Conservation (phyloP, 1,284 basidiomycete species). For the Somion occarium region DNA sequence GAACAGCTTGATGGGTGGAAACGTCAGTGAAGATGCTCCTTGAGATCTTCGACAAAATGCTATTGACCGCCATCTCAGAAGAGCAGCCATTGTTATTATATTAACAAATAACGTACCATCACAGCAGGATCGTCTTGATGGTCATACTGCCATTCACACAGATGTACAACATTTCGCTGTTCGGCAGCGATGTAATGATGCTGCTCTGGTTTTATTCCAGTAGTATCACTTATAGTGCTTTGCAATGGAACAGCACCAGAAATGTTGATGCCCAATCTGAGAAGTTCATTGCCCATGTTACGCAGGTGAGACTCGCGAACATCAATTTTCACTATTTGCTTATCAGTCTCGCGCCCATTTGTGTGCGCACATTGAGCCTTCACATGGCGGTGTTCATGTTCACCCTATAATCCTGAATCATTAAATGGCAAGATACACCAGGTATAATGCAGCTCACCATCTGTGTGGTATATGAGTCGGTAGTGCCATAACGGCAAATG, state of each 20-base stretch:
- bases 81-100: neutral
- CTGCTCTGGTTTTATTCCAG: neutral
- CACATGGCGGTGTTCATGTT: conserved; percentile 6
- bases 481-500: conserved; percentile 19
- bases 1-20: neutral
- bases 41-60: neutral
- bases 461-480: conserved; percentile 21
- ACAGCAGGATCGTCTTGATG: neutral
- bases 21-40: neutral
- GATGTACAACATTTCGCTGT: neutral
- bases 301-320: neutral
- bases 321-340: neutral
- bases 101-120: neutral
- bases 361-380: neutral
- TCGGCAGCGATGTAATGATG: neutral
- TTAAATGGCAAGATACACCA: neutral
- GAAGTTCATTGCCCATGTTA: neutral
- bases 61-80: neutral
- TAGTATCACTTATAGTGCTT: neutral
- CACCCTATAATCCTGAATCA: conserved; percentile 1
- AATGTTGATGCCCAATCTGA: neutral
- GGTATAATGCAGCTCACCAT: conserved; percentile 14
- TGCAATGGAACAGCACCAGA: neutral
- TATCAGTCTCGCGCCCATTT: neutral
- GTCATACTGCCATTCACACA: neutral